These are phyloP conservation scores for Xylaria grammica DNA, from an alignment of 495 filamentous ascomycete species.

Conservation along the genomic window DNA sequence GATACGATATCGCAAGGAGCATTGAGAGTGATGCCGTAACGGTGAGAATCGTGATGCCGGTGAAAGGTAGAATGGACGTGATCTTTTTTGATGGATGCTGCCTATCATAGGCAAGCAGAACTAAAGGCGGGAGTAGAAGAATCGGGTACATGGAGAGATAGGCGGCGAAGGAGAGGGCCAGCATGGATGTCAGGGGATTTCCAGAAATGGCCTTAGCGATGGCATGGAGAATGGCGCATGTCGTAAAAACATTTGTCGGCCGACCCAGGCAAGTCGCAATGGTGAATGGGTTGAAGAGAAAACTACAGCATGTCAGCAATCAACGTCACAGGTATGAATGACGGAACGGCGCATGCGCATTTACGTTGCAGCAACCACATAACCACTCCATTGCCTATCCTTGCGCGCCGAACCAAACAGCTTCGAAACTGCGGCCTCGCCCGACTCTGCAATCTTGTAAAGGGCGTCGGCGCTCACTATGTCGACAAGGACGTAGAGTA, in stretches of 20 bases:
- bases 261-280: conserved; percentile 92
- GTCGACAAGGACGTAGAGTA: conserved; percentile 84
- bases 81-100: conserved; percentile 42
- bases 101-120: conserved; percentile 81
- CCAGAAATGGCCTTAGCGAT: conserved; percentile 82
- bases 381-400: conserved; percentile 75
- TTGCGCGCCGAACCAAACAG: conserved; percentile 80
- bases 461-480: conserved; percentile 84
- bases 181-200: conserved; percentile 74
- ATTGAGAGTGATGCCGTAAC: conserved; percentile 52
- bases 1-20: conserved; percentile 72
- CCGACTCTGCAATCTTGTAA: conserved; percentile 80
- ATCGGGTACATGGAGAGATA: conserved; percentile 93
- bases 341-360: conserved; percentile 18
- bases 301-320: conserved; percentile 54
- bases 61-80: conserved; percentile 50
- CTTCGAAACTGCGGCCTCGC: conserved; percentile 71
- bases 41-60: conserved; percentile 53
- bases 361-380: conserved; percentile 80
- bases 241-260: conserved; percentile 89
- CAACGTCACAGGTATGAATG: neutral
- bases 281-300: conserved; percentile 94
- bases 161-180: conserved; percentile 82
- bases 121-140: conserved; percentile 80
- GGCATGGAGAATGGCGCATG: conserved; percentile 83